Percentiles rank a stretch among this genome's conserved stretches.
Evolutionary conservation across 2,329 filamentous ascomycete species (phyloP).

Genomic region (Myriangium duriaei): DNA sequence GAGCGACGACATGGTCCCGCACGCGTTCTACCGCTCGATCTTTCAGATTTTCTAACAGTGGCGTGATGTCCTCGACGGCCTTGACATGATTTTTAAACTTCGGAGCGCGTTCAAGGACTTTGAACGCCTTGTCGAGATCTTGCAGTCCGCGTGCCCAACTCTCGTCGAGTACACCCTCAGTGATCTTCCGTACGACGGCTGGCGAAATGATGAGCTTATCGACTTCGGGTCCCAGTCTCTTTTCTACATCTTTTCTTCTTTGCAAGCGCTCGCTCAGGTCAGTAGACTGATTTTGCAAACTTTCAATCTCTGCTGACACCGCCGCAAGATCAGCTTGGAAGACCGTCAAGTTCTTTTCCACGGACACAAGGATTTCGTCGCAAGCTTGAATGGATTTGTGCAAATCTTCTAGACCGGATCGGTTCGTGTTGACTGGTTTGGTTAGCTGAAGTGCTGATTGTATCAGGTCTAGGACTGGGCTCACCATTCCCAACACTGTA

Average conservation of each 20-base stretch:
- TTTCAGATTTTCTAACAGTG: conserved; percentile 71
- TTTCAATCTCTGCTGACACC: conserved; percentile 92
- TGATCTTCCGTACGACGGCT: conserved; percentile 68
- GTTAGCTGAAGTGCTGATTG: background rate
- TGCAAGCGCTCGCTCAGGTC: conserved; percentile 74
- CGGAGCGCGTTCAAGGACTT: conserved; percentile 55
- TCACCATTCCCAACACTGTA: background rate
- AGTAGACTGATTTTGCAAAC: conserved; percentile 72
- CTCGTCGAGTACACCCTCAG: conserved; percentile 81
- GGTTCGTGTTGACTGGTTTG: conserved; percentile 49
- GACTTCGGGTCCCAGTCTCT: conserved; percentile 71
- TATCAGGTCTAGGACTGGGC: no score
- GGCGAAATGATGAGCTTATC: conserved; percentile 88
- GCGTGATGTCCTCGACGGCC: conserved; percentile 70
- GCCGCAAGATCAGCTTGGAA: conserved; percentile 87
- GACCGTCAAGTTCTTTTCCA: conserved; percentile 81
- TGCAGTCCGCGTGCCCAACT: conserved; percentile 71
- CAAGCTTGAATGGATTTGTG: conserved; percentile 81
- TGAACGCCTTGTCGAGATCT: conserved; percentile 70
- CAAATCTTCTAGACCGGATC: conserved; percentile 75
- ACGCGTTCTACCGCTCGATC: conserved; percentile 88
- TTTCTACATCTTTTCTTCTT: conserved; percentile 82
- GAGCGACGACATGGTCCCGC: conserved; percentile 82
- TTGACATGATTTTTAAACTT: conserved; percentile 53
- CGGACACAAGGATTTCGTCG: conserved; percentile 84